Percentiles rank a stretch among this genome's conserved stretches.
Evolutionary conservation across 2,329 filamentous ascomycete genomes (phyloP).

Genomic region (Nemania sp.): DNA sequence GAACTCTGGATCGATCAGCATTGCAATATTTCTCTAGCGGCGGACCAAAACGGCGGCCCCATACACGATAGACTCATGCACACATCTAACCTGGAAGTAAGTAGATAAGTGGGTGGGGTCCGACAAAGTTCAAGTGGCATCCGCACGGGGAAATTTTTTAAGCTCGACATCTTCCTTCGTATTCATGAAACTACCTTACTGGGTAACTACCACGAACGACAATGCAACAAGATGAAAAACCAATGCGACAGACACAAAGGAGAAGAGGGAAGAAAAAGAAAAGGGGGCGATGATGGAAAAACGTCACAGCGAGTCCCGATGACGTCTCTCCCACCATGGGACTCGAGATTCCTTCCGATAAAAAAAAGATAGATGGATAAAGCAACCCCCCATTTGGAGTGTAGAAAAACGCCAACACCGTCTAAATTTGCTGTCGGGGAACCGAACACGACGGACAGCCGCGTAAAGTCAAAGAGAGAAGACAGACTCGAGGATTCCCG

Average conservation of each 20-base stretch:
- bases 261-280: neutral
- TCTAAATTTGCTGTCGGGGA: constrained; percentile 53
- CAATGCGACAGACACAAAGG: constrained; percentile 8
- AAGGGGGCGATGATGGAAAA: neutral
- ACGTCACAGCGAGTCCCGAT: constrained; percentile 42
- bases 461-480: constrained; percentile 55
- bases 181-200: too few species aligned
- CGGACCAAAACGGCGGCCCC: too few species aligned
- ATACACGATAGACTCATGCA: too few species aligned
- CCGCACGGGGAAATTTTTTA: too few species aligned
- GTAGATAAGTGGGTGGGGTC: too few species aligned
- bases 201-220: constrained; percentile 6
- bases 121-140: too few species aligned
- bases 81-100: too few species aligned
- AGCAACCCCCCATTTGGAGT: too few species aligned
- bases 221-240: neutral
- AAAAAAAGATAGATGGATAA: too few species aligned
- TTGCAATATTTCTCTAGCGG: too few species aligned
- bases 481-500: constrained; percentile 54
- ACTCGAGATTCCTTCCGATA: constrained; percentile 35
- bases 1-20: too few species aligned
- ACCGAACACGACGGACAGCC: constrained; percentile 35
- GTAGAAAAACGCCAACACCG: constrained; percentile 23
- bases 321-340: constrained; percentile 67
- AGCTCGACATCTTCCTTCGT: too few species aligned